Percentiles rank a stretch among this genome's conserved stretches.
Conservation (phyloP, 208 protist species). For the Lotmaria passim region DNA sequence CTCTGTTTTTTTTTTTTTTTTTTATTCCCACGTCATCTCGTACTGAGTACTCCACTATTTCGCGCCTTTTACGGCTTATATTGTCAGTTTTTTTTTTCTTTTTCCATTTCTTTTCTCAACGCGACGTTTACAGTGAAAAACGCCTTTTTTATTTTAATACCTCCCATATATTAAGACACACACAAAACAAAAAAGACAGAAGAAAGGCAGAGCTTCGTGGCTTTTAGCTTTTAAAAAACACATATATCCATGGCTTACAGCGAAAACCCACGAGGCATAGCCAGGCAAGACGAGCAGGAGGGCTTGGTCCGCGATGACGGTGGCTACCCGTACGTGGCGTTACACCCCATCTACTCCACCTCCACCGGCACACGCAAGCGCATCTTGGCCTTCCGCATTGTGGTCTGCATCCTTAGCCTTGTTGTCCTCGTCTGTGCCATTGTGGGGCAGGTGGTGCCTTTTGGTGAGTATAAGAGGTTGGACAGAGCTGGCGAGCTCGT, state of each 20-base stretch:
- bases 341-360: constrained; percentile 17
- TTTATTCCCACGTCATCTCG: not conserved
- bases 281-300: not conserved
- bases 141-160: too few relatives aligned
- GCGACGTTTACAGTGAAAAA: too few relatives aligned
- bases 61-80: too few relatives aligned
- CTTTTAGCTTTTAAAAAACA: too few relatives aligned
- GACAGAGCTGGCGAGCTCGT: too few relatives aligned
- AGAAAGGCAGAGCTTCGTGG: too few relatives aligned
- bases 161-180: too few relatives aligned
- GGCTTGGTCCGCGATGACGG: constrained; percentile 6
- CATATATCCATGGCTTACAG: not conserved
- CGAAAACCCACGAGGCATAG: not conserved
- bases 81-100: too few relatives aligned
- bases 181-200: too few relatives aligned
- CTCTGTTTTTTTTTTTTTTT: constrained; percentile 15
- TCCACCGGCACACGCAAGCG: not conserved
- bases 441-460: constrained; percentile 13
- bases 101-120: too few relatives aligned
- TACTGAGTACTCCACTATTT: not conserved
- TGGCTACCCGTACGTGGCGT: not conserved
- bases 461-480: not conserved
- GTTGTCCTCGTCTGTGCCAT: constrained; percentile 2
- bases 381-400: constrained; percentile 10
- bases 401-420: constrained; percentile 7